Evolutionary conservation across 1,284 basidiomycete genomes (phyloP), one percentile per base, ranked within the genome.

Genomic region (Trichosporon sp.): DNA sequence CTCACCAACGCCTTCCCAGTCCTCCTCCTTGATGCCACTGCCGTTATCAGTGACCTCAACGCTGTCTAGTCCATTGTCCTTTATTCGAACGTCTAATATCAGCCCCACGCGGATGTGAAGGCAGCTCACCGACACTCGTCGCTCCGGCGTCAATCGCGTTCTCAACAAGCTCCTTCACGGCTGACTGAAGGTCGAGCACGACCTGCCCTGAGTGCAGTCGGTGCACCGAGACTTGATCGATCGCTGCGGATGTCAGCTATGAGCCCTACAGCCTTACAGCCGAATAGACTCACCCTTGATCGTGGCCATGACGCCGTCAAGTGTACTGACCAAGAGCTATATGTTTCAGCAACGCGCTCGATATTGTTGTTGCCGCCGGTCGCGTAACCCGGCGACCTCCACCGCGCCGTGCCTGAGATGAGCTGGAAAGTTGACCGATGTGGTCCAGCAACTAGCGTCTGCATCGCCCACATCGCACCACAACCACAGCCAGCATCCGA

Each of bases 41-140:
- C 95, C 96, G 78, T 99, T 96, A 80, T 99, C 96, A 60, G 90
- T 79, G 29, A 99, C 91, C 74, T 99, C 93, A 68, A 99, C 84
- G 2, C 84, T 83, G n/a, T 88, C 88, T 56, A 94, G 76, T 0
- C 96, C 96, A 71, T 92, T 86, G 54, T 98, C 88, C 72, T 90
- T 91, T 78, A 99, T 93, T 16, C 90, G 86, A 63, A 99, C 87
- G 76, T 97, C 95, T 95, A 69, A 54, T 21, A 36, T 67, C 25
- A 67, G 61, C 52, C 21, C 7, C 16, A 25, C 25, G 5, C n/a
- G 9, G 2, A 5, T 4, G 11, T 29, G 10, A n/a, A 19, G 56
- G 27, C 1, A n/a, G 74, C 86, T 59, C 58, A 90, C 94, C 93
- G 58, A 99, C 87, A 69, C 82, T 88, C 0, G 90, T 92, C 0